Percentiles rank a stretch among this genome's conserved stretches.
phyloP scores from a whole-genome alignment of 2,329 filamentous ascomycete species.

The Aspergillus fructus region DNA sequence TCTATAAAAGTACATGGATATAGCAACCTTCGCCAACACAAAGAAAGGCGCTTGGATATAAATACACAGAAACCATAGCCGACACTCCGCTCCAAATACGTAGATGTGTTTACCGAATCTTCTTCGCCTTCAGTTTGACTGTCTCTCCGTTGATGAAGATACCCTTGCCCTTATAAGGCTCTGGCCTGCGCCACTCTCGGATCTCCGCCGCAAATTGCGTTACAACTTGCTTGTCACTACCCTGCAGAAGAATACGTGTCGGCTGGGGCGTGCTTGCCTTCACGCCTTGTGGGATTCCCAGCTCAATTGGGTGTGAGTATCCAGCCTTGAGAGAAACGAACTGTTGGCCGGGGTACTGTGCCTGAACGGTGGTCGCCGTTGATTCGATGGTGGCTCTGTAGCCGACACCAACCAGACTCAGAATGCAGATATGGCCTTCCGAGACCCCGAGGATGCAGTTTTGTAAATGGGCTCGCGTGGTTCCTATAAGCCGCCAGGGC shows the following conservation, averaged over 20 bases:
- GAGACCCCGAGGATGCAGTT: slow-evolving; percentile 92
- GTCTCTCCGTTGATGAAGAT: slow-evolving; percentile 98
- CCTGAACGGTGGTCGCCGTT: slow-evolving; percentile 63
- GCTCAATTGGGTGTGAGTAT: slow-evolving; percentile 92
- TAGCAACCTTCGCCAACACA: slow-evolving; percentile 30
- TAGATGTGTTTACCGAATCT: slow-evolving; percentile 69
- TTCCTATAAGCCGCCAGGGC: slow-evolving; percentile 57
- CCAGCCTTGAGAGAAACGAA: slow-evolving; percentile 94
- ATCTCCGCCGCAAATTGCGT: slow-evolving; percentile 91
- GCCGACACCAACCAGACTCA: slow-evolving; percentile 90
- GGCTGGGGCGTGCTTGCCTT: slow-evolving; percentile 86
- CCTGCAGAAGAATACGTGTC: slow-evolving; percentile 87
- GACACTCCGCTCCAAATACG: slow-evolving; percentile 25
- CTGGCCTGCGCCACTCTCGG: slow-evolving; percentile 81
- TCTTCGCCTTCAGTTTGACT: slow-evolving; percentile 97
- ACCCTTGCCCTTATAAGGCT: slow-evolving; percentile 99
- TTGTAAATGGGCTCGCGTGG: slow-evolving; percentile 82
- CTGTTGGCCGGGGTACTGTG: slow-evolving; percentile 76
- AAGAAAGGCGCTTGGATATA: slow-evolving; percentile 25
- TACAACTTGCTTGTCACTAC: slow-evolving; percentile 79
- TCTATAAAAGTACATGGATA: slow-evolving; percentile 33
- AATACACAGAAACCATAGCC: slow-evolving; percentile 27
- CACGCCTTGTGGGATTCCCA: slow-evolving; percentile 78
- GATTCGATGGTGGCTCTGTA: slow-evolving; percentile 87
- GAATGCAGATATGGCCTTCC: slow-evolving; percentile 90